Base-by-base conservation (phyloP, 1,284 basidiomycete genomes). In the Testicularia cyperi region DNA sequence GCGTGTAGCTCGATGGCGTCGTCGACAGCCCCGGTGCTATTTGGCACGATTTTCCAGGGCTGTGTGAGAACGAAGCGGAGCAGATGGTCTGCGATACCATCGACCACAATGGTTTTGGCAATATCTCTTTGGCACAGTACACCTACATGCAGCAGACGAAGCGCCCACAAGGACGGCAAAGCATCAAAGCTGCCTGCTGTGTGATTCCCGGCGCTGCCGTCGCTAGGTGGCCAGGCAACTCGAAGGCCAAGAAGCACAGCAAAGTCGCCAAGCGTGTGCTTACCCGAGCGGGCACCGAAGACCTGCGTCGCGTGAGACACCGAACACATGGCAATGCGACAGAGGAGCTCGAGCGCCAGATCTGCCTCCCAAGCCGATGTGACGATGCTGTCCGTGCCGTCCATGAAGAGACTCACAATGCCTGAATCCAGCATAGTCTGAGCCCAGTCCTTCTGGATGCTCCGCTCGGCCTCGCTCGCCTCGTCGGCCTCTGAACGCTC, bases 51-150 rank as follows among this genome's bases (percentile, higher is more conserved):
- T 16, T 54, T 55, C 72, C 81, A 74, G 0, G 86, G 85, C 7
- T 83, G 80, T 20, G 82, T 79, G 0, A 85, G 81, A 30, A 92
- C 75, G 71, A 90, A 94, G 23, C 88, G 85, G 31, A 95, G 80
- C 0, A 92, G 82, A 0, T 61, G 84, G 78, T 77, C 89, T 83
- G 21, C 83, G 79, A 40, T 81, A 73, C 46, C 69, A 7, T 83
- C 81, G 40, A 81, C 8, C 2, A 74, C 72, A 2, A 92, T 78
- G 2, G 80, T 77, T 12, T 79, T 78, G 0, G 92, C 90, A 51
- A 84, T 86, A 0, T 79, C 68, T 19, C 90, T 83, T 0, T 87
- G 87, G 2, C 86, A 82, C 3, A 78, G 77, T 0, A 85, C 83
- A 20, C 90, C 80, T 1, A 81, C 82, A 10, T 76, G 79, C 16